These are phyloP conservation scores for Colletotrichum sp. DNA, from an alignment of 2,329 filamentous ascomycete genomes.

Conservation along the genomic window DNA sequence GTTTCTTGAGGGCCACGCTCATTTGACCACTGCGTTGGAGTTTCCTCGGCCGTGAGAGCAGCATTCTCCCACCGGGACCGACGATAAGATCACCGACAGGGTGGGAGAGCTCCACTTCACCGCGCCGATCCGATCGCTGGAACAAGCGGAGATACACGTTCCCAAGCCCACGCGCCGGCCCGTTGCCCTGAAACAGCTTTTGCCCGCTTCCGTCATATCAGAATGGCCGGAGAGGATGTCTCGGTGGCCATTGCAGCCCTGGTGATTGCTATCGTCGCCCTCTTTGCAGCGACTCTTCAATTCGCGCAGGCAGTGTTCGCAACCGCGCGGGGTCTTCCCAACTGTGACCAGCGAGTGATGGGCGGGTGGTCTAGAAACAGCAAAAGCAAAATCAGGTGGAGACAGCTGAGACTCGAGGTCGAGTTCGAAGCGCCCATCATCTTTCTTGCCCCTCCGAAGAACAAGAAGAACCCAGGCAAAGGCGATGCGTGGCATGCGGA, in stretches of 20 bases:
- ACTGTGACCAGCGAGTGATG: conserved; percentile 3
- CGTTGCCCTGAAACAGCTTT: neutral
- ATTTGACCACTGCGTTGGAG: neutral
- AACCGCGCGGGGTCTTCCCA: neutral
- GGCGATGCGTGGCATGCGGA: neutral
- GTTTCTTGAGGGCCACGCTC: neutral
- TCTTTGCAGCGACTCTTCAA: neutral
- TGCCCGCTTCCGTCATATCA: neutral
- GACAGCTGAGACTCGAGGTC: neutral
- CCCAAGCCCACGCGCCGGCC: neutral
- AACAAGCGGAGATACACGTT: neutral
- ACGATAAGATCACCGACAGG: neutral
- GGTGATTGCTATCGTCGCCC: neutral
- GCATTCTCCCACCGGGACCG: neutral
- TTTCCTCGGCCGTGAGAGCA: neutral
- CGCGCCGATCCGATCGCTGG: neutral
- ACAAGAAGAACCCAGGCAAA: neutral
- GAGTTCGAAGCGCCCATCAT: conserved; percentile 11
- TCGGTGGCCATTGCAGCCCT: neutral
- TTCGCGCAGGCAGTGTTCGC: conserved; percentile 2
- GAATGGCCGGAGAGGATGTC: neutral
- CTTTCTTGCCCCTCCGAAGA: neutral
- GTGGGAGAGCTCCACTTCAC: neutral
- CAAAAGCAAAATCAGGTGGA: neutral
- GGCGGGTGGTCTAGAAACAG: neutral